Conservation (phyloP, 2,329 filamentous ascomycete genomes). For the Metarhizium album region DNA sequence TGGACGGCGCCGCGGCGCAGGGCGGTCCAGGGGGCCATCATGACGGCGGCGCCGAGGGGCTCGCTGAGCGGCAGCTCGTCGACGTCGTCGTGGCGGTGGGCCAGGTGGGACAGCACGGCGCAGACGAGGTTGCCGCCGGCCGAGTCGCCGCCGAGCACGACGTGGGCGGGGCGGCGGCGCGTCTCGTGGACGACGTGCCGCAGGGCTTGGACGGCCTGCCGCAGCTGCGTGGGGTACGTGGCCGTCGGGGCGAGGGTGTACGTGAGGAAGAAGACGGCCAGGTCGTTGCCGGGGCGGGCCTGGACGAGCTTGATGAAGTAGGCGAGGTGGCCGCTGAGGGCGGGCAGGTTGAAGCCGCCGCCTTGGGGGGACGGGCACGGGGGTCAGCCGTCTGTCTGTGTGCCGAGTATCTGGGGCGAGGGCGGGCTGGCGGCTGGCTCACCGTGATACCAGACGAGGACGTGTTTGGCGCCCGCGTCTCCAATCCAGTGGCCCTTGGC, state of each 20-base stretch:
- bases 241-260: slow-evolving; percentile 11
- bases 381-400: too few relatives aligned
- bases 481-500: slow-evolving; percentile 13
- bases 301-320: slow-evolving; percentile 9
- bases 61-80: slow-evolving; percentile 5
- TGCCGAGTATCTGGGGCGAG: too few relatives aligned
- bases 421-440: too few relatives aligned
- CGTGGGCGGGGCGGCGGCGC: background rate
- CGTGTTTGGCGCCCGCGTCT: slow-evolving; percentile 9
- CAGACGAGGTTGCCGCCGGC: slow-evolving; percentile 10
- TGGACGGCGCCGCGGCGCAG: slow-evolving; percentile 2
- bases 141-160: slow-evolving; percentile 11
- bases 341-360: slow-evolving; percentile 12
- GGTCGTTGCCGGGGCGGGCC: slow-evolving; percentile 5
- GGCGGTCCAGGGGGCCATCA: slow-evolving; percentile 11
- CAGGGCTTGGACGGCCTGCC: slow-evolving; percentile 10
- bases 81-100: slow-evolving; percentile 10
- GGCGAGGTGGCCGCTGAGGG: slow-evolving; percentile 9
- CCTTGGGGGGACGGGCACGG: too few relatives aligned
- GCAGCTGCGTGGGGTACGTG: slow-evolving; percentile 13
- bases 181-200: slow-evolving; percentile 7
- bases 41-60: slow-evolving; percentile 7
- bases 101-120: slow-evolving; percentile 12
- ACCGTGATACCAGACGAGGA: slow-evolving; percentile 15
- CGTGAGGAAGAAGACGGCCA: slow-evolving; percentile 11